These are phyloP conservation scores for Leccinum fibrillosum DNA, from an alignment of 768 basidiomycete species.

Conservation along the genomic window DNA sequence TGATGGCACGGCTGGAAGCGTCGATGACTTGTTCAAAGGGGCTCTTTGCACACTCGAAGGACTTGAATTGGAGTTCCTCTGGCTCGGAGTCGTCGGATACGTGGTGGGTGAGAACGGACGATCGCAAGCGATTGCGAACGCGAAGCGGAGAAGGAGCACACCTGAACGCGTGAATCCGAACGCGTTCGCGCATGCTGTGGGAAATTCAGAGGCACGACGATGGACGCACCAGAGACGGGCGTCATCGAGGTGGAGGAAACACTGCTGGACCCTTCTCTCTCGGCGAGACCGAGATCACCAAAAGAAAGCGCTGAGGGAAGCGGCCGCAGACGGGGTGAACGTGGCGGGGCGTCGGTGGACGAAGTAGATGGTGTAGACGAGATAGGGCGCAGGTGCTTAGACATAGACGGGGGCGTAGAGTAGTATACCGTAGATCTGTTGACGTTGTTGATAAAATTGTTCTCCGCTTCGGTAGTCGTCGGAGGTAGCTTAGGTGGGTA, in stretches of 20 bases:
- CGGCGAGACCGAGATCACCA: background rate
- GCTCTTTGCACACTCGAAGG: constrained; percentile 55
- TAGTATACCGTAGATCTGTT: constrained; percentile 19
- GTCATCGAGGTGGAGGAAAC: background rate
- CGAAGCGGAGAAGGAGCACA: background rate
- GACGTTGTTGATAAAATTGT: background rate
- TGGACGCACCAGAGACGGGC: background rate
- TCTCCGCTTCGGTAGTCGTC: constrained; percentile 12
- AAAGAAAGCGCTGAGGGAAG: background rate
- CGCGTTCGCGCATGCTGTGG: background rate
- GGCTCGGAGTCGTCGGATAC: constrained; percentile 74
- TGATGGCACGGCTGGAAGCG: constrained; percentile 49
- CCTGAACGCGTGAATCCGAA: background rate
- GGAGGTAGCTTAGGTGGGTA: constrained; percentile 46
- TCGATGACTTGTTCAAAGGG: constrained; percentile 63
- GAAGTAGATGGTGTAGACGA: background rate
- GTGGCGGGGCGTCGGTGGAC: background rate
- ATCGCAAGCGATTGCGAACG: background rate
- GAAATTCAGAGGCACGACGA: background rate
- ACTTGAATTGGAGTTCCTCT: constrained; percentile 40
- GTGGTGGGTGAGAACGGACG: constrained; percentile 42
- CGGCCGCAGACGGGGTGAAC: background rate
- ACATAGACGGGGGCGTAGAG: background rate
- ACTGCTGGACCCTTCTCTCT: background rate
- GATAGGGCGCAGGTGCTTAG: background rate